These are phyloP conservation scores for Rhexocercosporidium sp. DNA, from an alignment of 2,329 filamentous ascomycete genomes.

Conservation along the genomic window DNA sequence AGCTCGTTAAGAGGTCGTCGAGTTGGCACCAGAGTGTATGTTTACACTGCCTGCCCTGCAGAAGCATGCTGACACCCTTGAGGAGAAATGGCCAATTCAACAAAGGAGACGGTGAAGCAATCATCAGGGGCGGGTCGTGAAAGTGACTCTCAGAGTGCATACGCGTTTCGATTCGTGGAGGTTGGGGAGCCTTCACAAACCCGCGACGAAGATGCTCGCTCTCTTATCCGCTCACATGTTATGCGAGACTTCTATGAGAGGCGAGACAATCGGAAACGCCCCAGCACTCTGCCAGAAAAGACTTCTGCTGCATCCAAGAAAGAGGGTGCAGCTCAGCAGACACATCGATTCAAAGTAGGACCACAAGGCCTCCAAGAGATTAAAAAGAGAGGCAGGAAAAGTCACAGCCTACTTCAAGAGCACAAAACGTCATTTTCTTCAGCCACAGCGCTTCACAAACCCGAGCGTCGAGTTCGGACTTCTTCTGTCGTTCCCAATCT, in stretches of 20 bases:
- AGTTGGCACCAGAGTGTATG: not conserved
- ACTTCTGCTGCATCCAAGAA: constrained; percentile 18
- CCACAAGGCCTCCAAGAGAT: constrained; percentile 22
- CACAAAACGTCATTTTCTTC: not conserved
- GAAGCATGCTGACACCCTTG: not conserved
- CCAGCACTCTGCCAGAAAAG: constrained; percentile 5
- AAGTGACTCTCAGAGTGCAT: not conserved
- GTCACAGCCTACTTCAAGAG: not conserved
- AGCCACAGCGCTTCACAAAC: not conserved
- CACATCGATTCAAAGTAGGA: constrained; percentile 23
- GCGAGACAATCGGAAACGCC: not conserved
- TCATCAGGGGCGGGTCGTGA: not conserved
- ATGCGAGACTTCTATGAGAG: constrained; percentile 25
- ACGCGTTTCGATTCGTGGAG: constrained; percentile 27
- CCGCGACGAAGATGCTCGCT: constrained; percentile 15
- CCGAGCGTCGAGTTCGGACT: not conserved
- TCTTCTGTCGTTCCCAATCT: not conserved
- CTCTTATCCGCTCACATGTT: constrained; percentile 26
- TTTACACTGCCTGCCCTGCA: not conserved
- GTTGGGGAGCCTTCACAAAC: constrained; percentile 19
- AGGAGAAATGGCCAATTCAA: constrained; percentile 10
- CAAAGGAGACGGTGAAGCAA: not conserved
- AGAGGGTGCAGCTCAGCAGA: constrained; percentile 16
- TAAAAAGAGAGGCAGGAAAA: constrained; percentile 16
- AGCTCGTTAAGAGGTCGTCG: not conserved